A percentile compares a stretch with the other conserved stretches of the same genome.
phyloP scores from a whole-genome alignment of 306 rosid species.

The Ammopiptanthus mongolicus region DNA sequence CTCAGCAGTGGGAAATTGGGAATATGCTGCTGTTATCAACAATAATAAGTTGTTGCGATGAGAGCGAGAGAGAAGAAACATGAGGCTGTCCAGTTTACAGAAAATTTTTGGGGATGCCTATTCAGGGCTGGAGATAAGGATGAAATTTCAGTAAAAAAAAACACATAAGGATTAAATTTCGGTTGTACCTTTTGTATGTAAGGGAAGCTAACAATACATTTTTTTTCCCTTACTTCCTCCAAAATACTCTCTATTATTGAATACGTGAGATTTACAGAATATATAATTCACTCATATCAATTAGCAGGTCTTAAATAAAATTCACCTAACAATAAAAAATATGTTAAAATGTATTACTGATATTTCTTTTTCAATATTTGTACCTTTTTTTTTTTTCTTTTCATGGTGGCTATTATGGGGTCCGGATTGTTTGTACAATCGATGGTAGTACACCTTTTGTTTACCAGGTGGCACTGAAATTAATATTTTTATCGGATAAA shows the following conservation, averaged over 20 bases:
- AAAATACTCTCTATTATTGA: too few species aligned
- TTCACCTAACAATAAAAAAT: too few species aligned
- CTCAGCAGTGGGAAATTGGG: background rate
- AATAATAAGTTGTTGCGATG: too few species aligned
- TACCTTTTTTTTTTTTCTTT: background rate
- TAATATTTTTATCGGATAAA: background rate
- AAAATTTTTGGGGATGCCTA: background rate
- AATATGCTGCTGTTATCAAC: background rate
- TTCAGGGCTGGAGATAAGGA: conserved; percentile 31
- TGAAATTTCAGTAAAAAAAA: background rate
- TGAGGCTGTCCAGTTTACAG: conserved; percentile 24
- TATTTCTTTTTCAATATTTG: too few species aligned
- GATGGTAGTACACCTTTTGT: background rate
- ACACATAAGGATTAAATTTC: conserved; percentile 26
- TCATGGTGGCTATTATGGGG: background rate
- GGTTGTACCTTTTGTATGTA: too few species aligned
- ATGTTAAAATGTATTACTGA: too few species aligned
- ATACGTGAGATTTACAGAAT: too few species aligned
- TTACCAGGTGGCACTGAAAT: background rate
- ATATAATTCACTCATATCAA: too few species aligned
- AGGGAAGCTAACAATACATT: too few species aligned
- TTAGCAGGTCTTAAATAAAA: too few species aligned
- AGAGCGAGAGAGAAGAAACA: background rate
- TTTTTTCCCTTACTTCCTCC: too few species aligned
- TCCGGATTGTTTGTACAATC: background rate